Percentiles rank a stretch among this genome's conserved stretches.
phyloP scores from a whole-genome alignment of 768 basidiomycete genomes.

The Trichaptum fuscoviolaceum region DNA sequence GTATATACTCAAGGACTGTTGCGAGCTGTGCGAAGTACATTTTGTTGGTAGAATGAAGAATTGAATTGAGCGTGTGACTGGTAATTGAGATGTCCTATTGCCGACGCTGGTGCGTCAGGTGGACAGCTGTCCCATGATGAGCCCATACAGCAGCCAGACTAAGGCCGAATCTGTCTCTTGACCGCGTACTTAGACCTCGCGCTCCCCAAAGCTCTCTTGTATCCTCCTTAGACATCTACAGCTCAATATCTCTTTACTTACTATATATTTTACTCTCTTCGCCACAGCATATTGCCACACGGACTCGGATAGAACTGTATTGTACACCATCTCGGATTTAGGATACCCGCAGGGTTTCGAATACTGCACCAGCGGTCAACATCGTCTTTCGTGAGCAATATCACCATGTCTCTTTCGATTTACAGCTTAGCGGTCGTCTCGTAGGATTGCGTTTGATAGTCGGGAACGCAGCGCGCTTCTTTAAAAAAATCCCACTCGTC shows the following conservation, averaged over 20 bases:
- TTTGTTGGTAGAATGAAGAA: not conserved
- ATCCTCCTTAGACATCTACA: not conserved
- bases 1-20: not conserved
- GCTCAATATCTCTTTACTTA: not conserved
- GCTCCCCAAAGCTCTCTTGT: not conserved
- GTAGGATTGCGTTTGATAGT: not conserved
- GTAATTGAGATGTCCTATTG: not conserved
- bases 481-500: not conserved
- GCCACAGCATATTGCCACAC: not conserved
- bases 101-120: not conserved
- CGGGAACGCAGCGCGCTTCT: not conserved
- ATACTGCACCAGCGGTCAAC: too few relatives aligned
- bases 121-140: not conserved
- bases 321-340: not conserved
- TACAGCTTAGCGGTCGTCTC: not conserved
- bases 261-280: not conserved
- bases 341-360: not conserved
- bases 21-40: not conserved
- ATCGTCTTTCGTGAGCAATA: not conserved
- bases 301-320: not conserved
- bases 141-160: not conserved
- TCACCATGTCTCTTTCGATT: not conserved
- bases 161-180: not conserved
- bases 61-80: not conserved
- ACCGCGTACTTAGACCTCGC: not conserved